Conservation (phyloP, 2,329 filamentous ascomycete species). For the Dactylellina leptospora region DNA sequence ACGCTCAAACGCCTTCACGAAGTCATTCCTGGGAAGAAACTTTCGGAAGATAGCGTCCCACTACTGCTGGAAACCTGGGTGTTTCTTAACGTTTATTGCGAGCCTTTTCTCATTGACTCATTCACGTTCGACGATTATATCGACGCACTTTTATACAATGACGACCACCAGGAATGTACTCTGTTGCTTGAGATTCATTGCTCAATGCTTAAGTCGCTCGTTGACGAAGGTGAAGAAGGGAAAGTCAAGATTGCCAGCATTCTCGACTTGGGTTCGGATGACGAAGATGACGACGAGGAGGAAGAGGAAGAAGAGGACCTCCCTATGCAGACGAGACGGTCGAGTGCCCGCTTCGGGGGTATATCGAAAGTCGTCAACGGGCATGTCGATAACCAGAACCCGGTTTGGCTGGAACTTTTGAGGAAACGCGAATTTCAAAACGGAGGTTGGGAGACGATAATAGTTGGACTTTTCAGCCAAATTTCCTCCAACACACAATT, state of each 20-base stretch:
- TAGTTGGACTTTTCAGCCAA: constrained; percentile 86
- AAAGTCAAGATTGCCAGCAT: constrained; percentile 80
- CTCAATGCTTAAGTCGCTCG: constrained; percentile 84
- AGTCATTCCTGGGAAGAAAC: constrained; percentile 66
- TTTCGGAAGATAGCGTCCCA: constrained; percentile 86
- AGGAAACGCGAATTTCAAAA: constrained; percentile 83
- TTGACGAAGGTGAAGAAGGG: constrained; percentile 80
- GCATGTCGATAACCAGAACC: constrained; percentile 60
- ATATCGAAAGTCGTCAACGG: constrained; percentile 51
- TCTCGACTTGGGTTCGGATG: constrained; percentile 64
- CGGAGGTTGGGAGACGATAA: constrained; percentile 89
- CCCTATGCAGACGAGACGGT: constrained; percentile 61
- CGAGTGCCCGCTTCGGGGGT: constrained; percentile 45
- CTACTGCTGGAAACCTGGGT: constrained; percentile 91
- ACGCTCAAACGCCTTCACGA: constrained; percentile 78
- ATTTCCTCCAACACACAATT: constrained; percentile 78
- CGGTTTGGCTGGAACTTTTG: constrained; percentile 85
- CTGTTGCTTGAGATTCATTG: constrained; percentile 92
- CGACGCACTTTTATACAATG: constrained; percentile 82
- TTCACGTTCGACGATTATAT: constrained; percentile 98
- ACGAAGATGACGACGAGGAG: constrained; percentile 73
- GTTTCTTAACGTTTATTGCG: constrained; percentile 96
- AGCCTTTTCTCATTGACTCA: constrained; percentile 91
- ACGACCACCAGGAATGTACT: constrained; percentile 78
- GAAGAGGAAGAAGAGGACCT: constrained; percentile 69